Evolutionary conservation across 345 rosid species (phyloP), one percentile per base, ranked within the genome.

Genomic region (Gynandropsis gynandra): DNA sequence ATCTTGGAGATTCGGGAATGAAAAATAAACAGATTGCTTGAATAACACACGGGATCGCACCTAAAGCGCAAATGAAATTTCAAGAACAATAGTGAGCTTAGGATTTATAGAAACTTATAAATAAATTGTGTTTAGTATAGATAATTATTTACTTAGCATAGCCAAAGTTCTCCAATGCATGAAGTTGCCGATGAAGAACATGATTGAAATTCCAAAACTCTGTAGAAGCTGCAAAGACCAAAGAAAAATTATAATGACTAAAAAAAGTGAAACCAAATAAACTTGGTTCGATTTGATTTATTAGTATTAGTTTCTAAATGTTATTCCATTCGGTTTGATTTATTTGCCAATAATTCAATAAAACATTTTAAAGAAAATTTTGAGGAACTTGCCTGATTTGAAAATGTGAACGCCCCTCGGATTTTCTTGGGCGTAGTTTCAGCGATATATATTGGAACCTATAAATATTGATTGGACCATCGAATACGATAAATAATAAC

Each of bases 1-100:
- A 79, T 61, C 79, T 65, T 3, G 81, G 81, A 61, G 85, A 79
- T 44, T 79, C 85, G 2, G 81, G 77, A 54, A 76, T 71, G 43
- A 71, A 71, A 42, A 69, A 68, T 9, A 79, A 43, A 15, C 72
- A 69, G 9, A 66, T 39, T 24, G 66, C 35, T 35, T 76, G 81
- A 10, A 73, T 14, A 41, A 16, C 43, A 42, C 70, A 41, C 15
- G 76, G 73, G 20, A 65, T 12, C 38, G 59, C 68, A 59, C 76
- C 83, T 78, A 43, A 10, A 10, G 48, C 4, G 8, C 37, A 15
- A 40, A 8, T 32, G 32, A 11, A 41, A 36, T 9, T 37, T 10
- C 32, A 20, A 12, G 9, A 32, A 27, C 14, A 16, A 24, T 20
- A 2, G 42, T 9, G n/a, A 27, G 33, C 12, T 19, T 51, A 32